These are phyloP conservation scores for Heterobasidion occidentale DNA, from an alignment of 1,284 basidiomycete species.

Conservation along the genomic window DNA sequence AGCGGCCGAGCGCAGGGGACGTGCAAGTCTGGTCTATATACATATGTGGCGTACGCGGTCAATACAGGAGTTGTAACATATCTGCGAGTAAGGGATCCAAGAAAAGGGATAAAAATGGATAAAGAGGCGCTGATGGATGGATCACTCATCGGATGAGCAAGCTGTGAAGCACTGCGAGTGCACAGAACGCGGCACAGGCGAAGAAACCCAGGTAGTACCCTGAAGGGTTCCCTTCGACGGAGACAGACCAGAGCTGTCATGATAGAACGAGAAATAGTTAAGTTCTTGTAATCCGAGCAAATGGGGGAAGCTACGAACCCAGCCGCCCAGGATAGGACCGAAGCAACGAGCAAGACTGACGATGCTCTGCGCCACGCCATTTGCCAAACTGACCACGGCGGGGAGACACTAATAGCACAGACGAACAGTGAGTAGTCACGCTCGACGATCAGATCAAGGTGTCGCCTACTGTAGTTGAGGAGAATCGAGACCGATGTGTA, in stretches of 20 bases:
- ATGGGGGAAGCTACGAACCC: conserved; percentile 35
- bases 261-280: background rate
- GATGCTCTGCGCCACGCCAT: conserved; percentile 78
- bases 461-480: conserved; percentile 65
- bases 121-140: background rate
- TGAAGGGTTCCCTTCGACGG: conserved; percentile 57
- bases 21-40: background rate
- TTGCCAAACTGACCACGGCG: conserved; percentile 72
- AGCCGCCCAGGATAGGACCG: conserved; percentile 73
- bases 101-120: background rate
- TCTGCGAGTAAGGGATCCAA: background rate
- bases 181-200: conserved; percentile 52
- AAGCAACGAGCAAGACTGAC: conserved; percentile 75
- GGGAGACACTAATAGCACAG: conserved; percentile 60
- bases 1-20: no score
- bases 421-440: conserved; percentile 1
- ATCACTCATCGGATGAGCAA: conserved; percentile 49
- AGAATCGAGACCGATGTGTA: conserved; percentile 76
- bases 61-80: no score
- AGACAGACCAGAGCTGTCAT: conserved; percentile 59
- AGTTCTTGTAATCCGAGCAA: background rate
- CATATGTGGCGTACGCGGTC: background rate
- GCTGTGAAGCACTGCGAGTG: conserved; percentile 57
- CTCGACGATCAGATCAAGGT: background rate
- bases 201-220: conserved; percentile 73